A percentile compares a stretch with the other conserved stretches of the same genome.
Evolutionary conservation across 306 rosid genomes (phyloP).

Genomic region (Cucurbita argyrosperma): DNA sequence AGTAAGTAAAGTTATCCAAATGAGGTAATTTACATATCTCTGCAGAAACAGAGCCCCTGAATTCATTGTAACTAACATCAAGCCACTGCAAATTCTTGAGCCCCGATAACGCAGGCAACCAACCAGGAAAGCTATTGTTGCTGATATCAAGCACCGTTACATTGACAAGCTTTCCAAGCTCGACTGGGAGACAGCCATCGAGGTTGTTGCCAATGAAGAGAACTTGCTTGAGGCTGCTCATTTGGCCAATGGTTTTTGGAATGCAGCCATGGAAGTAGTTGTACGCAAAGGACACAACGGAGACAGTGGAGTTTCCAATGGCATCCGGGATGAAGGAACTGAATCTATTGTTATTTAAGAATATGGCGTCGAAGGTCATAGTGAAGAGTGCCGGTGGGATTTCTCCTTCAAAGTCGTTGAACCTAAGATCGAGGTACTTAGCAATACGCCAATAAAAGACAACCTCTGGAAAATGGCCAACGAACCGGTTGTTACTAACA

Average conservation of each 20-base stretch:
- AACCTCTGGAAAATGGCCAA: background rate
- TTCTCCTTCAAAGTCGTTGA: slow-evolving; percentile 3
- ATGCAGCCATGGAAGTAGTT: slow-evolving; percentile 33
- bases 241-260: slow-evolving; percentile 31
- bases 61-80: slow-evolving; percentile 23
- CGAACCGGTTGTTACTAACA: slow-evolving; percentile 5
- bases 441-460: background rate
- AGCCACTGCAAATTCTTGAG: slow-evolving; percentile 32
- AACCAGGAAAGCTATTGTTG: slow-evolving; percentile 35
- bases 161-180: slow-evolving; percentile 17
- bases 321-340: slow-evolving; percentile 25
- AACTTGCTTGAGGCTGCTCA: slow-evolving; percentile 30
- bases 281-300: slow-evolving; percentile 27
- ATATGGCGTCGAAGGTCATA: slow-evolving; percentile 21
- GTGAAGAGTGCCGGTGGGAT: background rate
- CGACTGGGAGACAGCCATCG: slow-evolving; percentile 30
- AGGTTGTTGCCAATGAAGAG: slow-evolving; percentile 21
- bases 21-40: slow-evolving; percentile 35
- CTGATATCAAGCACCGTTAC: slow-evolving; percentile 29
- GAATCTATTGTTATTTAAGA: slow-evolving; percentile 43
- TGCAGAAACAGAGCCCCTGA: slow-evolving; percentile 36
- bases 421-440: background rate
- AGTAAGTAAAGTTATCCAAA: slow-evolving; percentile 32
- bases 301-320: slow-evolving; percentile 27
- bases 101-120: slow-evolving; percentile 24